Evolutionary conservation across 371 early-diverging fungal species (phyloP), one percentile per base, ranked within the genome.

Genomic region (Homolaphlyctis polyrhiza): DNA sequence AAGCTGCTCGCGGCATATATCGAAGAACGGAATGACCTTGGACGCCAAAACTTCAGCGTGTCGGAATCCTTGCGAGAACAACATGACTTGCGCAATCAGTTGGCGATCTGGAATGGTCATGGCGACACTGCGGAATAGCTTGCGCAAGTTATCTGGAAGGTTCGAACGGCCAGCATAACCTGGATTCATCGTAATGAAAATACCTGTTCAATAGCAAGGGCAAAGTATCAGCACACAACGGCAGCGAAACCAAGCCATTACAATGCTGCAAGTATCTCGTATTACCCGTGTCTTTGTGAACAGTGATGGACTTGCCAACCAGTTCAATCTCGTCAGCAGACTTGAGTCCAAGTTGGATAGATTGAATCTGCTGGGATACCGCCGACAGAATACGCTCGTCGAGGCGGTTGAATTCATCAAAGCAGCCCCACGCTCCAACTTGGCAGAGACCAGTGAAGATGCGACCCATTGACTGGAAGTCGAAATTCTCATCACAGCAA

Each of bases 171-270:
- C 99, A 35, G 96, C 95, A 79, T 99, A 99, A 27, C 97, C 98
- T 45, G 99, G 97, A 76, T 99, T 99, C 98, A 99, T 97, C 36
- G 99, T 99, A 67, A 99, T 96, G 73, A 99, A 99, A 68, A 98
- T 93, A 68, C 96, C 88, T n/a, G n/a, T n/a, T n/a, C n/a, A n/a
- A n/a, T n/a, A n/a, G n/a, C n/a, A n/a, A n/a, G 66, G 35, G 25
- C n/a, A 28, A 23, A 54, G 8, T 35, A n/a, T 18, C 32, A 6
- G 61, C 54, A 30, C 29, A 8, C 29, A 58, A 30, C 51, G 58
- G 39, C 25, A 35, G 25, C 34, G 66, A 72, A n/a, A 16, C n/a
- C 30, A 32, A 69, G 33, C 28, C 16, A 27, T 35, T 30, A 25
- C 50, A 50, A 62, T n/a, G 27, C 25, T 14, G 51, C 5, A 39